Evolutionary conservation across 129 eudicot genomes (phyloP), one percentile per base, ranked within the genome.

Genomic region (Flaveria robusta): DNA sequence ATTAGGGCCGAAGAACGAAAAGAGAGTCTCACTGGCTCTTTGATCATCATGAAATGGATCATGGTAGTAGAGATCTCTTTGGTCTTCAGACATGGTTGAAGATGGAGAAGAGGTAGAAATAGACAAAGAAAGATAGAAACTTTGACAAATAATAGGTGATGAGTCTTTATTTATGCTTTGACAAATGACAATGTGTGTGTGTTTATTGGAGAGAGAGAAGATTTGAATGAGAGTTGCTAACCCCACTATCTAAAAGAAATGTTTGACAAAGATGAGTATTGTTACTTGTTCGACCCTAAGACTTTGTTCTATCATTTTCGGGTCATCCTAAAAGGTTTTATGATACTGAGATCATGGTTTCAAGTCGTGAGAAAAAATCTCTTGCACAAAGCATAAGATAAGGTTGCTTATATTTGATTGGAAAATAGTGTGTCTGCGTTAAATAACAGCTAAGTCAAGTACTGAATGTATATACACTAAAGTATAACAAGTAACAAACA

Each of bases 141-240:
- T 83, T 89, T 89, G 92, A 83, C 83, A 78, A 86, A 79, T 75
- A 27, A 72, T 81, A 69, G 79, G 72, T 76, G 77, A 83, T 51
- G 79, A 22, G 88, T 90, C 88, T 91, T 88, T 88, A 80, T 86
- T 88, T 82, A 86, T 84, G 87, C 84, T 83, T 91, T 88, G 94
- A 88, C 97, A 87, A 76, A 75, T 88, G 94, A 88, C 97, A 87
- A 74, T 75, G 79, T 70, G 76, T 85, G 43, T 65, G 77, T 71
- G 71, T 84, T 77, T 72, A 77, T 77, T 66, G 69, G 79, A 54
- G 77, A 75, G 77, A 74, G 82, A 72, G 66, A 76, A 76, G 80
- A 59, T 75, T 82, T 79, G 82, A 83, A 74, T 77, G 83, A 70
- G 71, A 81, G 73, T 66, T 72, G 74, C 82, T 77, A 79, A 79